Base-by-base conservation (phyloP, 2,329 filamentous ascomycete species). In the Chaetomium strumarium region DNA sequence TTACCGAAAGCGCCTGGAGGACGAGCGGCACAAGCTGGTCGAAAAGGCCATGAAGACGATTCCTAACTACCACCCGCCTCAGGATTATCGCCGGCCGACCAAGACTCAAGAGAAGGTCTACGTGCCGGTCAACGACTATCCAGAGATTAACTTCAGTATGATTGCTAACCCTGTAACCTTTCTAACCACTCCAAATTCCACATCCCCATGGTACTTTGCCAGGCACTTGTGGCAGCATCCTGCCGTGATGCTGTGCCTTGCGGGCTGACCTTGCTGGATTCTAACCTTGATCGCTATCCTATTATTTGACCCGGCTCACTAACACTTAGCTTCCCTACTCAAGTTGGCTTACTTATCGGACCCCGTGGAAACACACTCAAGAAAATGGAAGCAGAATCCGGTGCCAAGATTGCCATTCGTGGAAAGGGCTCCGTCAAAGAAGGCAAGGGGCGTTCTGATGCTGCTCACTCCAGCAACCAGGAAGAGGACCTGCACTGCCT, bases 111-210 rank as follows among this genome's bases (percentile, higher is more conserved):
- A 99, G 81, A 99, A 99, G 81, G 95, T 99, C 87, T 99, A 99
- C 72, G 93, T 99, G 72, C 93, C 93, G 71, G 93, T 99, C 78
- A 99, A 99, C 83, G 93, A 99, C 75, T 99, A 99, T 73, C 93
- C 93, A 80, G 93, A 99, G 75, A 97, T 99, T 85, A 99, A 99
- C 86, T 99, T 99, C 90, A 99, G 93, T 99, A 96, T 92, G 92
- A 92, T 93, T 91, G 86, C 91, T 96, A 96, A 96, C 90, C 90
- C 90, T 90, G 84, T 85, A 86, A 88, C 84, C 77, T 72, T 79
- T 81, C 84, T 87, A 85, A 87, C 75, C 73, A 76, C 75, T 63
- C 68, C 34, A 39, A 51, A 37, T 37, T 66, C 61, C 61, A 65
- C 63, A 62, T 59, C 64, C 63, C 62, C 64, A 67, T 73, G 69